Conservation (phyloP, 768 basidiomycete genomes). For the Hericium erinaceus region DNA sequence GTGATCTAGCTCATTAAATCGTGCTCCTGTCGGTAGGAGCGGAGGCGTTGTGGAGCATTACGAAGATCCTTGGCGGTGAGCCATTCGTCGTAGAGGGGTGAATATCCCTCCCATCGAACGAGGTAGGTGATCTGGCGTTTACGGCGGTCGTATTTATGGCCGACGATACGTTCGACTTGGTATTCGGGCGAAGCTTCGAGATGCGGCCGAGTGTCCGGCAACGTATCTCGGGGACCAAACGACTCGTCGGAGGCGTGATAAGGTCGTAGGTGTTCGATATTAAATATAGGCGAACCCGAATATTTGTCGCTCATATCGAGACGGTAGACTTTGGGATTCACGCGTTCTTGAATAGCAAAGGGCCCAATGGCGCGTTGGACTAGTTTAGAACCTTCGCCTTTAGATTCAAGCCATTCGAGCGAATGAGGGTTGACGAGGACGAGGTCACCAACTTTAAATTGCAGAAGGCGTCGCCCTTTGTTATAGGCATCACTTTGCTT, state of each 20-base stretch:
- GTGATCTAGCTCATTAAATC: too few species aligned
- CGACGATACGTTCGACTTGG: constrained; percentile 4
- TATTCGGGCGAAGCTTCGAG: constrained; percentile 1
- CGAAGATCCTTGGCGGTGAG: background rate
- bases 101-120: constrained; percentile 9
- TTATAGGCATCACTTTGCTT: constrained; percentile 11
- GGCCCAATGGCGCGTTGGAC: constrained; percentile 16
- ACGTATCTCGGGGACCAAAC: constrained; percentile 3
- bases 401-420: constrained; percentile 7
- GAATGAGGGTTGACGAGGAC: constrained; percentile 16
- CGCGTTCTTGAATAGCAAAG: constrained; percentile 15
- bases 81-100: constrained; percentile 12
- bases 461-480: constrained; percentile 3
- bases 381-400: constrained; percentile 17
- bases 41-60: background rate
- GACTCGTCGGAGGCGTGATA: constrained; percentile 13
- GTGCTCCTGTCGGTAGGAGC: background rate
- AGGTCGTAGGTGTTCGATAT: constrained; percentile 16
- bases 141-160: background rate
- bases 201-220: background rate
- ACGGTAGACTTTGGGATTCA: constrained; percentile 16
- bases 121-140: constrained; percentile 2
- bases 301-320: constrained; percentile 13
- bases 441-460: constrained; percentile 17
- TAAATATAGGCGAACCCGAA: constrained; percentile 15